Base-by-base conservation (phyloP, 306 rosid genomes). In the Trifolium dubium region DNA sequence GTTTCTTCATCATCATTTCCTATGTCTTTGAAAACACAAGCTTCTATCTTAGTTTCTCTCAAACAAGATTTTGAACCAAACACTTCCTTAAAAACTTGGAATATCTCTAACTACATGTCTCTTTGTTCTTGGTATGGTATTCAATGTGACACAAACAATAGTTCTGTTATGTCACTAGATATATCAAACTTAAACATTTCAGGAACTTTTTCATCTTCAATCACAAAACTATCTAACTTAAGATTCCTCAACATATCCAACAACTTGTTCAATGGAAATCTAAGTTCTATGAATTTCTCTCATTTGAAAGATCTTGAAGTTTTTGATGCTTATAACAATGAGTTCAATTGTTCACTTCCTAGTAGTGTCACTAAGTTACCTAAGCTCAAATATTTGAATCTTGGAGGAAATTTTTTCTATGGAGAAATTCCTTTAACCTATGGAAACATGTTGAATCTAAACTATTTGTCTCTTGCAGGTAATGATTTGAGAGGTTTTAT, bases 41-140 rank as follows among this genome's bases (percentile, higher is more conserved):
- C 98, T 73, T 86, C 91, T 17, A 75, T 87, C 82, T 80, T 92
- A 72, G 86, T 87, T 44, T 87, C 96, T 75, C 71, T 92, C 56
- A 88, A 83, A 77, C 88, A 83, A 69, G 76, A 59, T 67, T 88
- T 92, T 67, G 85, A 86, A 50, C 54, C 81, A 47, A 72, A 71
- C 71, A 74, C 90, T 50, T 76, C 83, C 19, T 72, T 90, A 11
- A 62, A 72, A 8, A 59, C 43, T 39, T 92, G 98, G 98, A 74
- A 87, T 56, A 72, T 70, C 19, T 82, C 93, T 14, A 88, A 90
- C 81, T 72, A 75, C 80, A 54, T 79, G 76, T 81, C 73, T 34
- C 85, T 93, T n/a, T 93, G 98, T 77, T 64, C 96, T 72, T 93
- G 98, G 98, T 29, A 66, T 40, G 98, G 97, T 3, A 77, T 93